Base-by-base conservation (phyloP, 2,329 filamentous ascomycete species). In the Xylaria multiplex region DNA sequence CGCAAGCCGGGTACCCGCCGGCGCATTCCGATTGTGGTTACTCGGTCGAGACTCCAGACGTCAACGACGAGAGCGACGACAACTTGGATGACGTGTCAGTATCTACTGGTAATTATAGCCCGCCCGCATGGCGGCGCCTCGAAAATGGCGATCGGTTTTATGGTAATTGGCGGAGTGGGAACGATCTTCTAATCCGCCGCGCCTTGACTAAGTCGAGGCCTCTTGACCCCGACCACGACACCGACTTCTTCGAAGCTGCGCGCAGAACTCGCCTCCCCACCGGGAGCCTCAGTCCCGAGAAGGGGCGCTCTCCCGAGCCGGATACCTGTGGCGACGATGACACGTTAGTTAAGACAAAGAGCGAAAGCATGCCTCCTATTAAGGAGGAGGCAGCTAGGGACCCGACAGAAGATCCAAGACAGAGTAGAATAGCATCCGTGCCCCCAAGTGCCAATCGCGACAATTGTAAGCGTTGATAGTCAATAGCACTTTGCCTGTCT, bases 71-170 rank as follows among this genome's bases (percentile, higher is more conserved):
- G 77, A 80, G 76, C 77, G 79, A 78, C 72, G 74, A 74, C 70
- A 73, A 72, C 71, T 74, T 80, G 77, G 82, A 81, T 79, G 83
- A 75, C 68, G 66, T 72, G 43, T 78, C 77, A 45, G 71, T 74
- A 42, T 88, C 85, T 75, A 81, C 70, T 73, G 85, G 84, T 82
- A 85, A 85, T 68, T 88, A 85, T 80, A 87, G 84, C 74, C 86
- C 86, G 63, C 86, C 86, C 69, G 86, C 86, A 54, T 88, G 86
- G 86, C 82, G 84, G 75, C 85, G 85, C 70, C 84, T 88, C 78
- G 83, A 81, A 80, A 88, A 87, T 82, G 86, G 85, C 72, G 82
- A 83, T 70, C 82, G 83, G 75, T 86, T 82, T 77, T 85, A 81
- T 73, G 85, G 85, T 69, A 88, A 89, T 76, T 89, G 90, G 84